phyloP scores from a whole-genome alignment of 1,284 basidiomycete genomes.

The Thecaphora thlaspeos region DNA sequence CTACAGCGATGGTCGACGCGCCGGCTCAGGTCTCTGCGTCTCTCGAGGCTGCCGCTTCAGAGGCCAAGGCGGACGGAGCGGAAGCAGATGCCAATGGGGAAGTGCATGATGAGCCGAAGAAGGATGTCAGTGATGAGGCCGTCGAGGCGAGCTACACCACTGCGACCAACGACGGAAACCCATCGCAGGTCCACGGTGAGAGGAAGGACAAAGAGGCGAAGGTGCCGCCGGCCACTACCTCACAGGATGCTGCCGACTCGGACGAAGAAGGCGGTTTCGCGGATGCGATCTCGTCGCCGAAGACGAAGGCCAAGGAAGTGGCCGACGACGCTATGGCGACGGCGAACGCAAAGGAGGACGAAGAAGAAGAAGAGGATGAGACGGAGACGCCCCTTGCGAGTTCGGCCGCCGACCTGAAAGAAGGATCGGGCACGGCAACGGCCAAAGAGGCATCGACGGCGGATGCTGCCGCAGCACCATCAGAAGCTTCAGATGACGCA shows the following conservation, averaged over 20 bases:
- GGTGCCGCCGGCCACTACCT: not conserved
- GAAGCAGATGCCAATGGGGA: too few species aligned
- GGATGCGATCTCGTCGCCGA: constrained; percentile 21
- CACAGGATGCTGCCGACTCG: constrained; percentile 10
- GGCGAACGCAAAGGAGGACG: constrained; percentile 3
- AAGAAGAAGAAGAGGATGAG: constrained; percentile 2
- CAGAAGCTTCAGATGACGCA: not conserved
- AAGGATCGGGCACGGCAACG: not conserved
- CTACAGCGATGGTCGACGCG: too few species aligned
- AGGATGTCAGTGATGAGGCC: too few species aligned
- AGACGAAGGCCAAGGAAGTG: not conserved
- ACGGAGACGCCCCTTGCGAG: constrained; percentile 2
- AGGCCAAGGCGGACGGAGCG: too few species aligned
- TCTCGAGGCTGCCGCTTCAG: too few species aligned
- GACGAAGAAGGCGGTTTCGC: constrained; percentile 28
- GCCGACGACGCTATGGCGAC: not conserved
- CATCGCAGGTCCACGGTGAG: not conserved
- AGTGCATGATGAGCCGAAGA: too few species aligned
- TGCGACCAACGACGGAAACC: too few species aligned
- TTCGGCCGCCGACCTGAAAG: not conserved
- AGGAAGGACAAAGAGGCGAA: constrained; percentile 4
- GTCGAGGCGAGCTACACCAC: too few species aligned
- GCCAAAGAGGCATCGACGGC: constrained; percentile 1
- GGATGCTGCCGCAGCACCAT: not conserved
- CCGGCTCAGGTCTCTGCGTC: too few species aligned